These are phyloP conservation scores for Periconia sp. DNA, from an alignment of 2,329 filamentous ascomycete genomes.

Conservation along the genomic window DNA sequence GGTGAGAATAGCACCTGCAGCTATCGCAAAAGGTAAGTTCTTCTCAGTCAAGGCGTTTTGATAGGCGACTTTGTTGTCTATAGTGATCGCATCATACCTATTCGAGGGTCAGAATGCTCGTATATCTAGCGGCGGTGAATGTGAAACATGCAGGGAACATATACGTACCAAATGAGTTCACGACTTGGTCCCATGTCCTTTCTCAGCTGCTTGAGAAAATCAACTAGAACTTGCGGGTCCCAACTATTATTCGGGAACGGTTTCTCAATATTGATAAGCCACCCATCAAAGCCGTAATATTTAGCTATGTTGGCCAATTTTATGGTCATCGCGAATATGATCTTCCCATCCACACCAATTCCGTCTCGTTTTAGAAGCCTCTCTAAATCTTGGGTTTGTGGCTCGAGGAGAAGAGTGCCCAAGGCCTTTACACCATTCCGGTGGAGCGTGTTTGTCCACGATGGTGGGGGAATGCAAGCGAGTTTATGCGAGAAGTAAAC, in stretches of 20 bases:
- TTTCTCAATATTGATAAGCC: slow-evolving; percentile 56
- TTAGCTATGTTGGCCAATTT: slow-evolving; percentile 48
- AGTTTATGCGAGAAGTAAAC: slow-evolving; percentile 58
- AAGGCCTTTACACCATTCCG: slow-evolving; percentile 52
- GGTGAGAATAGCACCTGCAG: slow-evolving; percentile 49
- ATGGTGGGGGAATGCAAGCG: slow-evolving; percentile 51
- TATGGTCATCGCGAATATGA: slow-evolving; percentile 43
- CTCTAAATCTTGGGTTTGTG: slow-evolving; percentile 42
- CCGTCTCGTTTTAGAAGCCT: slow-evolving; percentile 27
- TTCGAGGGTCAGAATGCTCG: not conserved
- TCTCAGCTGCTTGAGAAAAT: slow-evolving; percentile 48
- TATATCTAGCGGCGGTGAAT: too few relatives aligned
- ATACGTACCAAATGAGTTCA: slow-evolving; percentile 49
- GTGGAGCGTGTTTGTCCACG: slow-evolving; percentile 56
- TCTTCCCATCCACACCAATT: slow-evolving; percentile 9
- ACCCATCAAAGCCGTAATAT: slow-evolving; percentile 55
- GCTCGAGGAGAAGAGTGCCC: slow-evolving; percentile 54
- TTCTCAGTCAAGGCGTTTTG: slow-evolving; percentile 51
- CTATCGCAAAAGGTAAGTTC: slow-evolving; percentile 48
- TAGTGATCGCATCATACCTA: slow-evolving; percentile 56
- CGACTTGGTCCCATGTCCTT: slow-evolving; percentile 31
- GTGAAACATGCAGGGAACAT: not conserved
- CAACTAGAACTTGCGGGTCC: slow-evolving; percentile 33
- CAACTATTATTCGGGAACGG: slow-evolving; percentile 45
- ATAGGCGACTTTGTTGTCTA: slow-evolving; percentile 49